Evolutionary conservation across 2,329 filamentous ascomycete species (phyloP), one percentile per base, ranked within the genome.

Genomic region (Scytalidium sp.): DNA sequence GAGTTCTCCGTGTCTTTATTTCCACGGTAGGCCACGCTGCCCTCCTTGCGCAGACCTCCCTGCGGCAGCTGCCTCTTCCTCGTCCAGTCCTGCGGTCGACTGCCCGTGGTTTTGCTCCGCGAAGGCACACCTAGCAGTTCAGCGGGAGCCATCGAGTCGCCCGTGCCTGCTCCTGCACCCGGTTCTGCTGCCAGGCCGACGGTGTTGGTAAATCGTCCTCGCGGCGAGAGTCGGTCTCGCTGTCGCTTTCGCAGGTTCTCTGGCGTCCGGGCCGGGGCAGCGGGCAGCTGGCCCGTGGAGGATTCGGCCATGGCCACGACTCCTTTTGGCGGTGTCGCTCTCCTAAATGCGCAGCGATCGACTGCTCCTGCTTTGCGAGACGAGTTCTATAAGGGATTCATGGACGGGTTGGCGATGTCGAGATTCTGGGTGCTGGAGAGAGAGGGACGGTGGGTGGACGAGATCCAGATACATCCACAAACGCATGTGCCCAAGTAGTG

Each of bases 1-100:
- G 78, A 76, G 10, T 73, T 61, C 48, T 85, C 83, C 46, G 51
- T 54, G 21, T 62, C 60, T 48, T 54, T 54, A 43, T 51, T 57
- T 5, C 50, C 59, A 15, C 57, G 56, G 43, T 56, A 54, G 51
- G 56, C 56, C 36, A 60, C 49, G 48, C 59, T 61, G 27, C 60
- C 60, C 29, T 61, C 57, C 51, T 60, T 60, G 48, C 58, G 57
- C 50, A 58, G 50, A 15, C 59, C 62, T 36, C 63, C 61, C 55
- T 59, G 57, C 45, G 57, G 45, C 6, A n/a, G 5, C 48, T 55
- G 55, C 47, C 56, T 59, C 52, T 61, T 61, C 47, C 49, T 54
- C 15, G 46, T 45, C 52, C 52, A 42, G 8, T 61, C 56, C 25
- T 57, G 53, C 32, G 54, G 56, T 47, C 51, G 54, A 29, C 47